A percentile compares a stretch with the other conserved stretches of the same genome.
Conservation (phyloP, 441 rosid genomes). For the Jatropha multifida region DNA sequence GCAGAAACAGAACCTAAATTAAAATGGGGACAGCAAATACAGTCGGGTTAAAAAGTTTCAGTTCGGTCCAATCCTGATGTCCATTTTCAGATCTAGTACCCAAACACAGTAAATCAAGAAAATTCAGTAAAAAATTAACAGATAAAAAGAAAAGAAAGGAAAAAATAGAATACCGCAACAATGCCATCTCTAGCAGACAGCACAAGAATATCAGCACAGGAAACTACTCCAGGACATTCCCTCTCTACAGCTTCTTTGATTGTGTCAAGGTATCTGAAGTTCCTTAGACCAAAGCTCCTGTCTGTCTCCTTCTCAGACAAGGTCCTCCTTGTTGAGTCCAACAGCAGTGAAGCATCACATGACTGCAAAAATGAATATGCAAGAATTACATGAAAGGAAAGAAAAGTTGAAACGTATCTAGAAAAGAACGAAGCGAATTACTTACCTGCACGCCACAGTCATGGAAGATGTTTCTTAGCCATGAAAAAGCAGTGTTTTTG, state of each 20-base stretch:
- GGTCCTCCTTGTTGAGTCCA: constrained; percentile 94
- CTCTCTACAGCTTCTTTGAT: constrained; percentile 95
- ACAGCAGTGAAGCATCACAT: constrained; percentile 91
- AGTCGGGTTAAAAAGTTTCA: not conserved
- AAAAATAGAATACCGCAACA: constrained; percentile 42
- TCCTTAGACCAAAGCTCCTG: constrained; percentile 94
- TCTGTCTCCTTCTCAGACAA: constrained; percentile 95
- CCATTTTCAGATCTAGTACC: constrained; percentile 9
- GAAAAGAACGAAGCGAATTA: not conserved
- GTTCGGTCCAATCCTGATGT: not conserved
- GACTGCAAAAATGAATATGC: constrained; percentile 43
- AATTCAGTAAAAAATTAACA: not conserved
- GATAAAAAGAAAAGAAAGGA: too few species aligned
- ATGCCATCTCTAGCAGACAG: constrained; percentile 91
- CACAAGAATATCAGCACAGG: constrained; percentile 88
- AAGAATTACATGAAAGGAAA: not conserved
- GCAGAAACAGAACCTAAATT: not conserved
- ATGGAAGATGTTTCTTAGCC: constrained; percentile 99
- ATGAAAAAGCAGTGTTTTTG: constrained; percentile 98
- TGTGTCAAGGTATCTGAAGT: constrained; percentile 85
- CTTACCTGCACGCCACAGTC: constrained; percentile 93
- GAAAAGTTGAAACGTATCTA: not conserved
- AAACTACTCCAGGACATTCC: constrained; percentile 93
- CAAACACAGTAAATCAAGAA: constrained; percentile 1
- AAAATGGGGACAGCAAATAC: not conserved